Evolutionary conservation across 371 early-diverging fungal species (phyloP).

Genomic region (Mucor circinelloides): DNA sequence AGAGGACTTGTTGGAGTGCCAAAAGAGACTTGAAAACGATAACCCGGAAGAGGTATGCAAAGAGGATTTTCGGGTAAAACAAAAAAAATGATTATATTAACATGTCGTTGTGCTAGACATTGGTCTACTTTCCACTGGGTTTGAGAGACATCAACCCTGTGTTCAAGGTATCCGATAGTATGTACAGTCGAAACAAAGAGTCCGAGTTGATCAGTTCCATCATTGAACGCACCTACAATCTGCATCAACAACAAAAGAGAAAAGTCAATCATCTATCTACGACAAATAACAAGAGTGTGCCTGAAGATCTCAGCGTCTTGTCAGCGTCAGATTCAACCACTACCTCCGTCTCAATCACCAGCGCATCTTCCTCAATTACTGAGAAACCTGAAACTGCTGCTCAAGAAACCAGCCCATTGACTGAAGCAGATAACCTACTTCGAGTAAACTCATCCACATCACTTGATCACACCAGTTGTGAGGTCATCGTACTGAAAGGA

Average conservation of each 20-base stretch:
- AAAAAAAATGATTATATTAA: too few relatives aligned
- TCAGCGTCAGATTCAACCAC: background rate
- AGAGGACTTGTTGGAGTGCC: slow-evolving; percentile 55
- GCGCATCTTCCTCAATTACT: background rate
- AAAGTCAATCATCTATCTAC: background rate
- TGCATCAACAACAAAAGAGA: slow-evolving; percentile 19
- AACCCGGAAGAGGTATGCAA: slow-evolving; percentile 19
- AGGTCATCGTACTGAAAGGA: slow-evolving; percentile 41
- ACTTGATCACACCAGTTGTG: slow-evolving; percentile 18
- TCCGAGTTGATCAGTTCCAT: slow-evolving; percentile 32
- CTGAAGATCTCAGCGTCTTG: slow-evolving; percentile 3
- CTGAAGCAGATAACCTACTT: slow-evolving; percentile 19
- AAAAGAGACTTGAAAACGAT: slow-evolving; percentile 28
- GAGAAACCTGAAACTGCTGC: background rate
- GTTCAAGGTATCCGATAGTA: slow-evolving; percentile 40
- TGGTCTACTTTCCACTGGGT: slow-evolving; percentile 42
- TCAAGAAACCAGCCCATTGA: slow-evolving; percentile 5
- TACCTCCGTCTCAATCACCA: background rate
- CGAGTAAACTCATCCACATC: slow-evolving; percentile 13
- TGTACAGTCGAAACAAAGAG: slow-evolving; percentile 44
- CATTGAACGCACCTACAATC: slow-evolving; percentile 24
- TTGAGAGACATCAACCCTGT: slow-evolving; percentile 44
- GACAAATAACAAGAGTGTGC: background rate
- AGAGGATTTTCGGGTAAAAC: background rate
- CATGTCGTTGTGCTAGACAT: slow-evolving; percentile 26